phyloP scores from a whole-genome alignment of 164 flowering plant genomes.

The Magnolia kwangsiensis region DNA sequence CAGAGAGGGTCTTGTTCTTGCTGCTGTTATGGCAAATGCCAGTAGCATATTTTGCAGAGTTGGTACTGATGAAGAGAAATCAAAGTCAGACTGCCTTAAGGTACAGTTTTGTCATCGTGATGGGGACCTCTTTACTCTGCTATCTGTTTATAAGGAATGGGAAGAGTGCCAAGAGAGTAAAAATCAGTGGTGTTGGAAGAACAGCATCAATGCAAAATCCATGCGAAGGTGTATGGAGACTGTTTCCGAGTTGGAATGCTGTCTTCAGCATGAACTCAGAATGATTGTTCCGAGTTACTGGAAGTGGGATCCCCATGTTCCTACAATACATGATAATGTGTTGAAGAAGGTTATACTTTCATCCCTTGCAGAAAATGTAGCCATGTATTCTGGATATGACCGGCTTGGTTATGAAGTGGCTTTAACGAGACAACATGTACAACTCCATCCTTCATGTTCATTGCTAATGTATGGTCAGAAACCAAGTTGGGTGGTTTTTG shows the following conservation, averaged over 20 bases:
- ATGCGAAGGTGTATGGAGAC: slow-evolving; percentile 85
- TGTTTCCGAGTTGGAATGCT: slow-evolving; percentile 66
- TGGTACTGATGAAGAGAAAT: slow-evolving; percentile 70
- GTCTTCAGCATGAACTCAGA: slow-evolving; percentile 59
- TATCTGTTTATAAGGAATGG: slow-evolving; percentile 90
- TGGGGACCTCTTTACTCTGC: slow-evolving; percentile 93
- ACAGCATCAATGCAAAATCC: slow-evolving; percentile 90
- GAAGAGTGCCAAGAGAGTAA: slow-evolving; percentile 43
- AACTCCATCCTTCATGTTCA: slow-evolving; percentile 91
- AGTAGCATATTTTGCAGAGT: slow-evolving; percentile 94
- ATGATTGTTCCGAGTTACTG: slow-evolving; percentile 66
- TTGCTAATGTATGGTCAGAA: slow-evolving; percentile 58
- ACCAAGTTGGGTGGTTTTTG: slow-evolving; percentile 90
- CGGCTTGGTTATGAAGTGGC: slow-evolving; percentile 92
- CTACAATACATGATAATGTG: slow-evolving; percentile 38
- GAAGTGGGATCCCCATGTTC: slow-evolving; percentile 60
- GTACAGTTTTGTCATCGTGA: slow-evolving; percentile 74
- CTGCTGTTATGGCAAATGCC: slow-evolving; percentile 93
- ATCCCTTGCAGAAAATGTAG: slow-evolving; percentile 76
- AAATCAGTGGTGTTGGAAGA: slow-evolving; percentile 92
- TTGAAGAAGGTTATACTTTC: slow-evolving; percentile 69
- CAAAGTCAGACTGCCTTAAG: slow-evolving; percentile 78
- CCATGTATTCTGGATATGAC: slow-evolving; percentile 82
- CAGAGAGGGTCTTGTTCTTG: slow-evolving; percentile 90
- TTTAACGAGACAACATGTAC: slow-evolving; percentile 59